These are phyloP conservation scores for Phytophthora sansomeana DNA, from an alignment of 352 stramenopile species.

Conservation along the genomic window DNA sequence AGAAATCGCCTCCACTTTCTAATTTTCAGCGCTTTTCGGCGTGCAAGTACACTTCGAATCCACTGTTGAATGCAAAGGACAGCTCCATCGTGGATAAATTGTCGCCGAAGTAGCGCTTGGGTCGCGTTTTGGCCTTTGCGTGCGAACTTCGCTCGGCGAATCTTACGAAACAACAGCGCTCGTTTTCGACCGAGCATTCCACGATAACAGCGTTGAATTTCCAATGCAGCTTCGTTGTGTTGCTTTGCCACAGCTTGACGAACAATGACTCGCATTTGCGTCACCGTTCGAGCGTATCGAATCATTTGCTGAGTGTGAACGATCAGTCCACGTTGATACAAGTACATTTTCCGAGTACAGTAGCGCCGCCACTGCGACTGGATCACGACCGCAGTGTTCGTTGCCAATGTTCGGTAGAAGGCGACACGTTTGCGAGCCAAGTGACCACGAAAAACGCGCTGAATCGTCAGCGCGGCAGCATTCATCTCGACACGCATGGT, in stretches of 20 bases:
- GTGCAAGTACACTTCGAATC: conserved; percentile 47
- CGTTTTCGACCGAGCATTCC: conserved; percentile 58
- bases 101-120: conserved; percentile 55
- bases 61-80: conserved; percentile 60
- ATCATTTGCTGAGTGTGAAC: conserved; percentile 49
- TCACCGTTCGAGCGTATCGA: conserved; percentile 47
- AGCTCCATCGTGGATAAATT: conserved; percentile 56
- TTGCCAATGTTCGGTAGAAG: conserved; percentile 38
- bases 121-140: conserved; percentile 62
- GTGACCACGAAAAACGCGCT: conserved; percentile 54
- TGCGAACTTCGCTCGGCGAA: conserved; percentile 57
- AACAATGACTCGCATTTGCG: conserved; percentile 36
- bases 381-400: conserved; percentile 38
- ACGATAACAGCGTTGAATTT: conserved; percentile 59
- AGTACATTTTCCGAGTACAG: conserved; percentile 30
- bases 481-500: conserved; percentile 42
- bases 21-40: conserved; percentile 55
- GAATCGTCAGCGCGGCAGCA: conserved; percentile 42
- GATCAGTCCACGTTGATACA: conserved; percentile 37
- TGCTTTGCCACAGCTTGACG: conserved; percentile 35
- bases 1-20: conserved; percentile 51
- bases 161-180: conserved; percentile 71
- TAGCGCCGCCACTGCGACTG: conserved; percentile 55
- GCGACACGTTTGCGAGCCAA: conserved; percentile 36
- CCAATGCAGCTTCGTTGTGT: conserved; percentile 36